phyloP scores from a whole-genome alignment of 305 asterid genomes.

The Solanum hybrid region DNA sequence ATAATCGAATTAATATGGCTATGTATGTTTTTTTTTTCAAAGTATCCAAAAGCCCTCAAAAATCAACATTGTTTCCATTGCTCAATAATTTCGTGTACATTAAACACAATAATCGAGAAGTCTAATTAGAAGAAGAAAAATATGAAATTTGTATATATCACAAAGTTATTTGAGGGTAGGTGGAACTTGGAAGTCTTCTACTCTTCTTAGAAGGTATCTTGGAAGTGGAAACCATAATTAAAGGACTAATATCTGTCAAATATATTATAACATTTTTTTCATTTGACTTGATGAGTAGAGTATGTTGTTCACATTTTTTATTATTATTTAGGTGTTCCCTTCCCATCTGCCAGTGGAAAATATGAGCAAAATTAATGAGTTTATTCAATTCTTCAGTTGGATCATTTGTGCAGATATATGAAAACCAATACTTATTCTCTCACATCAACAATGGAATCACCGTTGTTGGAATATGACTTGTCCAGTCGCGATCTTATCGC shows the following conservation, averaged over 20 bases:
- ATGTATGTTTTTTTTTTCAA: no score
- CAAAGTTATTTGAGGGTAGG: no score
- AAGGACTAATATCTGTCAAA: not conserved
- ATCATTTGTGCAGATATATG: not conserved
- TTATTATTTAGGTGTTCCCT: no score
- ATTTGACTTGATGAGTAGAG: no score
- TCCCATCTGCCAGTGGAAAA: not conserved
- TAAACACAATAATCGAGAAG: not conserved
- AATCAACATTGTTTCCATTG: not conserved
- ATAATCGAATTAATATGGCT: no score
- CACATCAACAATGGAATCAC: not conserved
- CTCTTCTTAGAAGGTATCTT: not conserved
- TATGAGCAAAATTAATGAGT: not conserved
- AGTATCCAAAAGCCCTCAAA: no score
- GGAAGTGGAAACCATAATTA: not conserved
- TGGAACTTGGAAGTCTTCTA: no score
- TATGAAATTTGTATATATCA: no score
- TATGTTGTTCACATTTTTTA: no score
- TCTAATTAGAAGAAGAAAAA: not conserved
- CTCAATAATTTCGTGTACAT: not conserved
- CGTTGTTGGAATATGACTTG: not conserved
- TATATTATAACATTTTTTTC: no score
- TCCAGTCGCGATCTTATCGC: not conserved
- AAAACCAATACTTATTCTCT: not conserved
- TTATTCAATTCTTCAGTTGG: not conserved